Conservation (phyloP, 208 protist genomes). For the Herpetomonas muscarum region DNA sequence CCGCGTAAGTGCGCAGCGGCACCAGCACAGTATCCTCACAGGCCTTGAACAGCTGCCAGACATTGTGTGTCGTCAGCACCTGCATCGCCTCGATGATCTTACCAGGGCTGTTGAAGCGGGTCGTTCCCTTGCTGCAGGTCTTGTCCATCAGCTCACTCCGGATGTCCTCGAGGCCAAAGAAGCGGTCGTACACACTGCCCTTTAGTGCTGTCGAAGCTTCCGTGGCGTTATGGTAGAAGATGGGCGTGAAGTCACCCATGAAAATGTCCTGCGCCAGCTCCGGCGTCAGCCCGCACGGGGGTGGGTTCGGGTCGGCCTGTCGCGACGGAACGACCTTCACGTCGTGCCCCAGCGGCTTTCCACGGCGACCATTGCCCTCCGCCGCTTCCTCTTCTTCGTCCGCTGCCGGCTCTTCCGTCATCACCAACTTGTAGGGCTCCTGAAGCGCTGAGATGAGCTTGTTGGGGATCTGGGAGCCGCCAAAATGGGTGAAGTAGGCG, state of each 20-base stretch:
- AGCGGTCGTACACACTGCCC: not conserved
- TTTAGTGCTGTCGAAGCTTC: not conserved
- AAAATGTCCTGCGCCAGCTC: constrained; percentile 2
- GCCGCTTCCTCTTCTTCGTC: not conserved
- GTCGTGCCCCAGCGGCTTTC: too few relatives aligned
- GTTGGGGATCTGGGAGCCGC: not conserved
- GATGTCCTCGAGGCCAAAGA: constrained; percentile 1
- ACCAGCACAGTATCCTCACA: not conserved
- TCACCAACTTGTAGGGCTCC: not conserved
- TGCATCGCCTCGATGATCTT: not conserved
- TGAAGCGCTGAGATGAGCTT: not conserved
- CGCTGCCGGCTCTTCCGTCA: not conserved
- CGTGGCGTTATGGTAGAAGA: not conserved
- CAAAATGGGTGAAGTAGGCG: not conserved
- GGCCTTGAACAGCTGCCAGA: not conserved
- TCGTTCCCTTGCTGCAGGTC: not conserved
- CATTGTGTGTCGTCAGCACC: not conserved
- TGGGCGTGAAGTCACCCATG: not conserved
- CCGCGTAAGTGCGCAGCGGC: not conserved
- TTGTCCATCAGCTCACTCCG: not conserved
- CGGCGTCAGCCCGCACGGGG: not conserved
- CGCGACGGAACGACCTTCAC: too few relatives aligned
- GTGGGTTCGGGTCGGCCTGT: too few relatives aligned
- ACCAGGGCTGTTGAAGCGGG: not conserved
- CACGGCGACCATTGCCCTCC: not conserved